These are phyloP conservation scores for Effrenium voratum DNA, from an alignment of 73 alveolate genomes.

Conservation along the genomic window DNA sequence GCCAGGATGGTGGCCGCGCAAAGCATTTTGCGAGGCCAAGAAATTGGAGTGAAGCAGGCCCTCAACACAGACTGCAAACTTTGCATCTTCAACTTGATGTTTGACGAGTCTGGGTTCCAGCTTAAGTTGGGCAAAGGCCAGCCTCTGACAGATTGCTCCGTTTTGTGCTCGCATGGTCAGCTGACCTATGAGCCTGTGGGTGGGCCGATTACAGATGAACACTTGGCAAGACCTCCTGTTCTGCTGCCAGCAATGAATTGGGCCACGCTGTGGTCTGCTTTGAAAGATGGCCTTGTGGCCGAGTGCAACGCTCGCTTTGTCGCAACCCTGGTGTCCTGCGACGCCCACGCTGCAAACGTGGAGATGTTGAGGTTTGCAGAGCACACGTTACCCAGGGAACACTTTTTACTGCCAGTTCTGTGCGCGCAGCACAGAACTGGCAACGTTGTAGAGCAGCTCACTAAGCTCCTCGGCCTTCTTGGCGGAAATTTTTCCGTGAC, in stretches of 20 bases:
- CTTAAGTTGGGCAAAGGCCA: neutral
- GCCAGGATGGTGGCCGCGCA: neutral
- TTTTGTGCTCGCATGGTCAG: conserved; percentile 28
- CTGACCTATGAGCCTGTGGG: neutral
- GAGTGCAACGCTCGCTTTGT: neutral
- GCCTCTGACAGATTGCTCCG: neutral
- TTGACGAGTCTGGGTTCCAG: neutral
- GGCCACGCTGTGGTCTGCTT: conserved; percentile 1
- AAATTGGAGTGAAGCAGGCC: neutral
- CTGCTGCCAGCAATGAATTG: conserved; percentile 16
- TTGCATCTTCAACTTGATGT: neutral
- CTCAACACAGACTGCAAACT: neutral
- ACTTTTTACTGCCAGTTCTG: too few species aligned
- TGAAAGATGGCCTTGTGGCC: neutral
- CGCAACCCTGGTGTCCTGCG: neutral
- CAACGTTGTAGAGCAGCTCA: conserved; percentile 30
- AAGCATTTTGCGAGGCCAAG: neutral
- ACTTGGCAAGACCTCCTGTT: neutral
- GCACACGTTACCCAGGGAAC: neutral
- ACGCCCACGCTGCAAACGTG: conserved; percentile 32
- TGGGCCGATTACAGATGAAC: neutral
- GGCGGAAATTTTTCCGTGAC: conserved; percentile 18
- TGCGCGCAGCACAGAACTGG: conserved; percentile 44
- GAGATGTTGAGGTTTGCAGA: neutral
- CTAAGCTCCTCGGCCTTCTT: neutral